phyloP scores from a whole-genome alignment of 2,329 filamentous ascomycete species.

The Pyrenochaeta sp. region DNA sequence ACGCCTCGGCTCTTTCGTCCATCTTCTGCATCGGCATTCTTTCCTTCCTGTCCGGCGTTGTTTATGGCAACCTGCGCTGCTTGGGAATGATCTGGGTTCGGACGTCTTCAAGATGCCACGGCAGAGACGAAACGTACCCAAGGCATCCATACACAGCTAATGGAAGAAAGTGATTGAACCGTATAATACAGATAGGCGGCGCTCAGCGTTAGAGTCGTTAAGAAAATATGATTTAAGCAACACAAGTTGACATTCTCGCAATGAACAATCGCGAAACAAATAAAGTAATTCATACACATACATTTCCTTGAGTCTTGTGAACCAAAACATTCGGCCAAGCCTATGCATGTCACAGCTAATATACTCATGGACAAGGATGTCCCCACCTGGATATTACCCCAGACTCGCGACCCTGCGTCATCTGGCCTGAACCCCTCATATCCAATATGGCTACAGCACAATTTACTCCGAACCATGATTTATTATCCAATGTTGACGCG shows the following conservation, averaged over 20 bases:
- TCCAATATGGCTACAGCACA: slow-evolving; percentile 1
- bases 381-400: slow-evolving; percentile 4
- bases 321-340: not conserved
- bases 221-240: slow-evolving; percentile 1
- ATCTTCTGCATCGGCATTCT: not conserved
- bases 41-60: not conserved
- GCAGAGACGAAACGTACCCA: not conserved
- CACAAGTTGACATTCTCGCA: not conserved
- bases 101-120: not conserved
- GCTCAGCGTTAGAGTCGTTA: not conserved
- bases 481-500: not conserved
- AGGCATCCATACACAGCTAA: too few species aligned
- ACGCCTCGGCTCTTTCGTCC: not conserved
- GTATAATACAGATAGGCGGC: not conserved
- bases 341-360: not conserved
- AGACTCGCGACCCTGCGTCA: slow-evolving; percentile 1
- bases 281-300: not conserved
- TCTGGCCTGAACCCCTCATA: slow-evolving; percentile 1
- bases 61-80: not conserved
- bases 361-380: slow-evolving; percentile 1
- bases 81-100: not conserved
- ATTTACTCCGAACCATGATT: not conserved
- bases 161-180: too few species aligned
- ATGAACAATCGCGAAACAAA: not conserved
- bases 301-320: not conserved